Base-by-base conservation (phyloP, 2,329 filamentous ascomycete species). In the Pseudocercospora eumusae region DNA sequence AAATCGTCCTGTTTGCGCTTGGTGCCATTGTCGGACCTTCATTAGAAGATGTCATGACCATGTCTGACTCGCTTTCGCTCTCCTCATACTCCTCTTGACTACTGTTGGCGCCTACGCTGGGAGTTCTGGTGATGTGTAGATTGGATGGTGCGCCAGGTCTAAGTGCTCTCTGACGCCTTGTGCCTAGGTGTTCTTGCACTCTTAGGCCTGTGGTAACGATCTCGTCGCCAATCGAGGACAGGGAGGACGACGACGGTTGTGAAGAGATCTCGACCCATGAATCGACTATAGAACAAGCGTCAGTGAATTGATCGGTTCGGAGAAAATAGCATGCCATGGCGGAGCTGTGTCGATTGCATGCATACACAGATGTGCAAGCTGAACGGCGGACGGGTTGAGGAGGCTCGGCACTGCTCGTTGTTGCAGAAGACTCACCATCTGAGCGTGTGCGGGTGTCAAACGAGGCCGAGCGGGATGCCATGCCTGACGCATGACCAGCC, bases 181-280 rank as follows among this genome's bases (percentile, higher is more conserved):
- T 77, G 68, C 86, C 86, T 50, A 86, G 83, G 69, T 84, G 83
- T 67, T 83, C 82, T 66, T 90, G 88, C 57, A 97, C 88, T 57
- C 87, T 86, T 45, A 97, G 83, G 25, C 93, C 93, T 4, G 91
- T 95, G 1, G 92, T 96, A 67, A 96, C 89, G 68, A 96, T 93
- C 72, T 97, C 93, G 68, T 96, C 92, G 73, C 89, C 87, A 58
- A 87, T 78, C 20, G 85, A 96, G 20, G 93, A 96, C 11, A 96
- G 81, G 13, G 93, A 97, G 2, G 93, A 96, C 1, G 93, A 96
- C 0, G 93, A 97, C 7, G 93, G 92, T 70, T 95, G 91, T 3
- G 93, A 97, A 52, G 90, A 86, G 64, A 99, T 87, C 76, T 99
- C 93, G 70, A 98, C 87, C 95, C 95, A 99, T 8, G 95, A 97